Base-by-base conservation (phyloP, 306 rosid genomes). In the Erythrophleum fordii region DNA sequence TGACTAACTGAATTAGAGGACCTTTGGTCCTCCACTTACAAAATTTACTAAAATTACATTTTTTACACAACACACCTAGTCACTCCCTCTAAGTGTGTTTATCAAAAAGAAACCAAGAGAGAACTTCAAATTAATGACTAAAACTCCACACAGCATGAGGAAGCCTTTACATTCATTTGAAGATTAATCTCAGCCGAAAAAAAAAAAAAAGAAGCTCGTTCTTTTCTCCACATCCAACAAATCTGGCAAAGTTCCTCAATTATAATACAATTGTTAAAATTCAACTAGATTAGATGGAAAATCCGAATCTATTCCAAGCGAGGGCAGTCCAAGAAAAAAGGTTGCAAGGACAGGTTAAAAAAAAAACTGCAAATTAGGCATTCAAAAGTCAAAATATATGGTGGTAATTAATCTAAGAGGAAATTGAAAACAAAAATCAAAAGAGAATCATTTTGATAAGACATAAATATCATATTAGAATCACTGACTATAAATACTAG, bases 31-130 rank as follows among this genome's bases (percentile, higher is more conserved):
- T n/a, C n/a, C n/a, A n/a, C n/a, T n/a, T n/a, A n/a, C n/a, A n/a
- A n/a, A n/a, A n/a, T n/a, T n/a, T n/a, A n/a, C n/a, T n/a, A n/a
- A n/a, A n/a, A n/a, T n/a, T n/a, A n/a, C n/a, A n/a, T n/a, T n/a
- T n/a, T n/a, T n/a, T n/a, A n/a, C n/a, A n/a, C n/a, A n/a, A n/a
- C n/a, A n/a, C n/a, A n/a, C n/a, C n/a, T n/a, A n/a, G n/a, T n/a
- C n/a, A n/a, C n/a, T n/a, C n/a, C n/a, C n/a, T n/a, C n/a, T n/a
- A n/a, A n/a, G n/a, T n/a, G n/a, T n/a, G n/a, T n/a, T n/a, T n/a
- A n/a, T n/a, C n/a, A n/a, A n/a, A n/a, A n/a, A n/a, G n/a, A 59
- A 72, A 70, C 82, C 61, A 65, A 62, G 59, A 51, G 52, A 39
- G n/a, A n/a, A 59, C 59, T 28, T 16, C 56, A 60, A 44, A 51